These are phyloP conservation scores for Fagus sylvatica DNA, from an alignment of 306 rosid species.

Conservation along the genomic window DNA sequence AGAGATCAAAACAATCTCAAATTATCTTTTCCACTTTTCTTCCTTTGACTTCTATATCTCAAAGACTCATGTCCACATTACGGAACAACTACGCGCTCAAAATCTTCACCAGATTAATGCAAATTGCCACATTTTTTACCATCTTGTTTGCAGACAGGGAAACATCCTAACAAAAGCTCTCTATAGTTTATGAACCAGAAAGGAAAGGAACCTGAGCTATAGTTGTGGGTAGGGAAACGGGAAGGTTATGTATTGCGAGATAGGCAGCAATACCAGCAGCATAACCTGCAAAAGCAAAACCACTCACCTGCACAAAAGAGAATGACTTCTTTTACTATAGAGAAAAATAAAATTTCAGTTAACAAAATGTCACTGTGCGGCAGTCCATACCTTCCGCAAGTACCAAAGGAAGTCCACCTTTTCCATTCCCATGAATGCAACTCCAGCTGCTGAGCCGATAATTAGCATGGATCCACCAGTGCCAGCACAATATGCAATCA, in stretches of 20 bases:
- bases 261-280: slow-evolving; percentile 85
- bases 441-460: slow-evolving; percentile 97
- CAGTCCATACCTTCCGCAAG: slow-evolving; percentile 66
- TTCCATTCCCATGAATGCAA: slow-evolving; percentile 99
- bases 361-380: not conserved
- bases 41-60: not conserved
- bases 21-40: not conserved
- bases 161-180: slow-evolving; percentile 20
- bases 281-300: slow-evolving; percentile 93
- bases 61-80: not conserved
- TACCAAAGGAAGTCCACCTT: slow-evolving; percentile 97
- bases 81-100: slow-evolving; percentile 1
- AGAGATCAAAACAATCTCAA: not conserved
- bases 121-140: not conserved
- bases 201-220: slow-evolving; percentile 73
- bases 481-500: slow-evolving; percentile 86
- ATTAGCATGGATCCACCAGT: slow-evolving; percentile 97
- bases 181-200: slow-evolving; percentile 46
- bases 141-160: slow-evolving; percentile 9
- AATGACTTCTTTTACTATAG: slow-evolving; percentile 3
- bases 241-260: slow-evolving; percentile 63
- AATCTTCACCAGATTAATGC: not conserved
- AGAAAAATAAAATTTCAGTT: not conserved
- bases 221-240: slow-evolving; percentile 63
- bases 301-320: slow-evolving; percentile 69